These are phyloP conservation scores for Colletotrichum navitas DNA, from an alignment of 2,329 filamentous ascomycete genomes.

Conservation along the genomic window DNA sequence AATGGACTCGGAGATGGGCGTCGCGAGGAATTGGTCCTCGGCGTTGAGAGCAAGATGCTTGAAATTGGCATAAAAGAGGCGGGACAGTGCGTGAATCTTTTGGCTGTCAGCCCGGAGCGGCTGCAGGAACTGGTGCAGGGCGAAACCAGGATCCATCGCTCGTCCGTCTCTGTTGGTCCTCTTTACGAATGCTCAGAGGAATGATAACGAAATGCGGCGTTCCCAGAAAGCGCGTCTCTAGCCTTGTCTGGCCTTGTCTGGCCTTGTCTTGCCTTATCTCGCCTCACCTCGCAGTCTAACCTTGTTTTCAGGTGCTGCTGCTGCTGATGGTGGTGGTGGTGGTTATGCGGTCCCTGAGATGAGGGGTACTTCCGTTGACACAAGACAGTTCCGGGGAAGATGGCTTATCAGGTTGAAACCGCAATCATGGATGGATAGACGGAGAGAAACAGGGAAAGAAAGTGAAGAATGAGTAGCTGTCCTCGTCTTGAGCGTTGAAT, in stretches of 20 bases:
- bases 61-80: slow-evolving; percentile 62
- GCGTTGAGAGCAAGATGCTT: slow-evolving; percentile 64
- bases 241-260: slow-evolving; percentile 1
- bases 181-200: background rate
- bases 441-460: background rate
- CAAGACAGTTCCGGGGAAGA: background rate
- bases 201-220: background rate
- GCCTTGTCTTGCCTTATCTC: background rate
- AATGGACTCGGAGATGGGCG: slow-evolving; percentile 71
- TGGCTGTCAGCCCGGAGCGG: slow-evolving; percentile 63
- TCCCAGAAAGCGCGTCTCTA: background rate
- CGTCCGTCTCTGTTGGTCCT: background rate
- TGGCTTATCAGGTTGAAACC: background rate
- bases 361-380: slow-evolving; percentile 1
- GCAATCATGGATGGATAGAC: background rate
- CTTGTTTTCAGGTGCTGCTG: slow-evolving; percentile 2
- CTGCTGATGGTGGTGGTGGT: background rate
- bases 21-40: slow-evolving; percentile 68
- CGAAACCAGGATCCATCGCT: slow-evolving; percentile 36
- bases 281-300: slow-evolving; percentile 5
- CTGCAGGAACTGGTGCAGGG: slow-evolving; percentile 59
- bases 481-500: background rate
- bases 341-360: background rate
- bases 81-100: slow-evolving; percentile 61
- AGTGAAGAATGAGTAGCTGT: background rate